Evolutionary conservation across 1,139 yeast genomes (phyloP).

Genomic region (Magnusiomyces tetraspermus): DNA sequence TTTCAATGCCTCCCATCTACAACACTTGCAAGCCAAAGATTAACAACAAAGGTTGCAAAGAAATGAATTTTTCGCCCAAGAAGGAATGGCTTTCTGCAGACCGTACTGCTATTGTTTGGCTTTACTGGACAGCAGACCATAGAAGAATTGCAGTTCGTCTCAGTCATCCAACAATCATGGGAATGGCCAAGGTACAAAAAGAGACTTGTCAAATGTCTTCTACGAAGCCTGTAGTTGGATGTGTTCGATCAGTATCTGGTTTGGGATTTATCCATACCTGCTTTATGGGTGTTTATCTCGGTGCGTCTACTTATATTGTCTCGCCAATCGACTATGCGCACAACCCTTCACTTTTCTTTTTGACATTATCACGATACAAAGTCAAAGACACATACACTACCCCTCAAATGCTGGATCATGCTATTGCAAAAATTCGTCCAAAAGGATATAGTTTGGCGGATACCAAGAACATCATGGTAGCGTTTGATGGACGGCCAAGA

Average conservation of each 20-base stretch:
- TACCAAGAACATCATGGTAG: slow-evolving; percentile 75
- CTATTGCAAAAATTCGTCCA: slow-evolving; percentile 54
- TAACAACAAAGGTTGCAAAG: slow-evolving; percentile 41
- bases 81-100: slow-evolving; percentile 31
- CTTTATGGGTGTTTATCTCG: slow-evolving; percentile 74
- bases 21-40: slow-evolving; percentile 62
- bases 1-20: slow-evolving; percentile 47
- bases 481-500: slow-evolving; percentile 69
- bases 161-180: slow-evolving; percentile 55
- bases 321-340: slow-evolving; percentile 71
- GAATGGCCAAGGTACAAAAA: slow-evolving; percentile 79
- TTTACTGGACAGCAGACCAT: slow-evolving; percentile 66
- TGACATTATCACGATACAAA: slow-evolving; percentile 64
- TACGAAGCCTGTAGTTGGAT: slow-evolving; percentile 66
- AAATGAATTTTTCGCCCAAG: slow-evolving; percentile 37
- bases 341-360: slow-evolving; percentile 64
- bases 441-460: slow-evolving; percentile 52
- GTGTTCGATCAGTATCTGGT: slow-evolving; percentile 79
- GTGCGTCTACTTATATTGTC: slow-evolving; percentile 73
- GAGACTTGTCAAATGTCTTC: slow-evolving; percentile 83
- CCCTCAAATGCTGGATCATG: slow-evolving; percentile 73
- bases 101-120: slow-evolving; percentile 48
- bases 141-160: slow-evolving; percentile 56
- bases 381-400: slow-evolving; percentile 84
- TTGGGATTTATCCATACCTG: slow-evolving; percentile 81